A percentile compares a stretch with the other conserved stretches of the same genome.
Conservation (phyloP, 176 grass and related monocot genomes). For the Metroxylon sagu region DNA sequence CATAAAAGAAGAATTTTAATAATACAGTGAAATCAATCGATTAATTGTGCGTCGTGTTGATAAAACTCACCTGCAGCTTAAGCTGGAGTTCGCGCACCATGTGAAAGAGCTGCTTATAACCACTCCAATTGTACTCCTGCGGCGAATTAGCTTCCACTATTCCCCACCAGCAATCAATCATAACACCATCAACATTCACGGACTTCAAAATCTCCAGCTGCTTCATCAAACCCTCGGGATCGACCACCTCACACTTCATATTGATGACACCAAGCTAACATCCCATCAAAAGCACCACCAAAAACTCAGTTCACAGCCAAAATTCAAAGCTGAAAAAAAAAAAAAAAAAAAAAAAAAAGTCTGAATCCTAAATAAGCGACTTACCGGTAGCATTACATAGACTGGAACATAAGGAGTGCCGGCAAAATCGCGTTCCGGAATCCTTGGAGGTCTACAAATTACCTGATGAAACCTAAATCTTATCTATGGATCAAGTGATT, state of each 20-base stretch:
- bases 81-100: constrained; percentile 57
- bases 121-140: constrained; percentile 69
- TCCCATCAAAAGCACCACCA: background rate
- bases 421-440: constrained; percentile 58
- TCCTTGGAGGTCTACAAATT: constrained; percentile 10
- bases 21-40: too few species aligned
- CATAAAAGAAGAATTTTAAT: too few species aligned
- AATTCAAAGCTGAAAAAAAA: background rate
- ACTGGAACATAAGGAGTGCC: constrained; percentile 74
- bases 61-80: constrained; percentile 61
- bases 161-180: constrained; percentile 95
- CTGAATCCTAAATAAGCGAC: background rate
- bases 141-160: constrained; percentile 54
- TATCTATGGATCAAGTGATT: background rate
- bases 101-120: constrained; percentile 65
- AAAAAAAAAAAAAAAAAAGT: background rate
- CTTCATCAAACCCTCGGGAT: constrained; percentile 43
- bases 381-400: constrained; percentile 82
- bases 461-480: constrained; percentile 10
- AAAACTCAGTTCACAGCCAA: background rate
- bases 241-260: constrained; percentile 40
- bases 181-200: constrained; percentile 64
- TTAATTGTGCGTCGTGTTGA: too few species aligned
- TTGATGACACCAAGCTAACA: constrained; percentile 53
- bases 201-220: constrained; percentile 65